phyloP scores from a whole-genome alignment of 345 rosid genomes.

The Linum lewisii region DNA sequence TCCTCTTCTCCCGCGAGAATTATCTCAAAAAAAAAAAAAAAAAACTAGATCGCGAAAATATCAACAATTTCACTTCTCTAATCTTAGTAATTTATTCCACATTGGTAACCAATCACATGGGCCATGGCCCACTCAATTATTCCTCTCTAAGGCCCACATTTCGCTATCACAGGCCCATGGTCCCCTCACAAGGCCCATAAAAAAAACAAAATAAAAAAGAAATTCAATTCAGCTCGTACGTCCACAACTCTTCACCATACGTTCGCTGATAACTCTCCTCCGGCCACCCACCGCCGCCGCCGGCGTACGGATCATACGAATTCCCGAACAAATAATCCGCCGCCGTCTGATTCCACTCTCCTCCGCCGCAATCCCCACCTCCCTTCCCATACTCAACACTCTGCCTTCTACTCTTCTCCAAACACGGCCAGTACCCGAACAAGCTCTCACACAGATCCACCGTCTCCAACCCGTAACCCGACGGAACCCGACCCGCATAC shows the following conservation, averaged over 20 bases:
- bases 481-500: slow-evolving; percentile 35
- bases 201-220: no score
- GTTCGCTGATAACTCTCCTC: background rate
- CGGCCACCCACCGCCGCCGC: slow-evolving; percentile 12
- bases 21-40: no score
- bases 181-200: no score
- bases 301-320: slow-evolving; percentile 36
- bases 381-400: slow-evolving; percentile 17
- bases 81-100: no score
- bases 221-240: no score
- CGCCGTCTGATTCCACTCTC: slow-evolving; percentile 47
- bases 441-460: slow-evolving; percentile 65
- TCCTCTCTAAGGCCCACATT: no score
- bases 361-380: slow-evolving; percentile 4
- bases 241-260: background rate
- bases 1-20: no score
- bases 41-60: no score
- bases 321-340: slow-evolving; percentile 70
- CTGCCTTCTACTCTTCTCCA: slow-evolving; percentile 21
- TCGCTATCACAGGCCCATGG: no score
- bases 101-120: no score
- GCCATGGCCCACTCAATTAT: no score
- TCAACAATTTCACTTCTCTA: no score
- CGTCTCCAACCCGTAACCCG: slow-evolving; percentile 75
- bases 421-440: slow-evolving; percentile 76